Conservation (phyloP, 306 rosid species). For the Hylodesmum podocarpum region DNA sequence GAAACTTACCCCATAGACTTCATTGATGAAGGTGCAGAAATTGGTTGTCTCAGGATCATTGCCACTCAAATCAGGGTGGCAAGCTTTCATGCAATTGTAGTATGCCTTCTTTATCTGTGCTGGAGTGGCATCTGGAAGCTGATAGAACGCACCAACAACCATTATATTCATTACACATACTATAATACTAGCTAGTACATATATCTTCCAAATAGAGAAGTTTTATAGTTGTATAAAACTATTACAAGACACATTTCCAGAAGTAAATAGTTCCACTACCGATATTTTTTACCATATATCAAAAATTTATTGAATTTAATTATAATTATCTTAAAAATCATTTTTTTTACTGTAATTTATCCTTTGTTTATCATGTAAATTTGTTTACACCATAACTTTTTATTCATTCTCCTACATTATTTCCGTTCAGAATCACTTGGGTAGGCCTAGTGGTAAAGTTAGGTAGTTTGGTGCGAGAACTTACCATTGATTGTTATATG, state of each 20-base stretch:
- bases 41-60: constrained; percentile 74
- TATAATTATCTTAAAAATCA: too few relatives aligned
- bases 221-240: not conserved
- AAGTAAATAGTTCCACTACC: too few relatives aligned
- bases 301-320: too few relatives aligned
- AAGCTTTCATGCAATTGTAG: constrained; percentile 92
- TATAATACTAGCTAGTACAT: not conserved
- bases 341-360: too few relatives aligned
- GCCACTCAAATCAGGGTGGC: constrained; percentile 97
- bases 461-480: too few relatives aligned
- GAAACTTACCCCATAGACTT: constrained; percentile 74
- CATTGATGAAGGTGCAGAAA: constrained; percentile 91
- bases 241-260: not conserved
- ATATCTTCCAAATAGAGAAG: not conserved
- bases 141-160: constrained; percentile 24
- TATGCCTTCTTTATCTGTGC: constrained; percentile 85
- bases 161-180: constrained; percentile 17
- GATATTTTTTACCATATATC: not conserved
- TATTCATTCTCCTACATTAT: too few relatives aligned
- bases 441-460: too few relatives aligned
- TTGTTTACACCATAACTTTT: too few relatives aligned
- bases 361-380: too few relatives aligned
- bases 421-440: too few relatives aligned
- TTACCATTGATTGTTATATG: too few relatives aligned
- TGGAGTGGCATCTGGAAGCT: constrained; percentile 95